Evolutionary conservation across 768 basidiomycete genomes (phyloP).

Genomic region (Russula brevipes): DNA sequence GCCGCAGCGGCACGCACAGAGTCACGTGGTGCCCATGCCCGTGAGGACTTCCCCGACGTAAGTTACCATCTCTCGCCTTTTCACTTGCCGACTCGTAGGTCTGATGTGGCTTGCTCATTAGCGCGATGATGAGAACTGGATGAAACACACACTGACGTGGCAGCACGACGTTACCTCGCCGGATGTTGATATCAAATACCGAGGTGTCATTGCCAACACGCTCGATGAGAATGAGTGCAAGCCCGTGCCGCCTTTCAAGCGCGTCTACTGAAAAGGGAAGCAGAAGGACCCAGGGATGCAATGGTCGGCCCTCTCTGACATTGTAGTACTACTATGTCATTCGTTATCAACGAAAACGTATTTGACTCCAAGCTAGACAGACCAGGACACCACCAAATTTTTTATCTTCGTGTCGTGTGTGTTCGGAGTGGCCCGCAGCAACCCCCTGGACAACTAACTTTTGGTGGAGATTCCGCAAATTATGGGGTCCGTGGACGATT

Average conservation of each 20-base stretch:
- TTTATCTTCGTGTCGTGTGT: not conserved
- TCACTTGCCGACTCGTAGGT: not conserved
- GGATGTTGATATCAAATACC: conserved; percentile 86
- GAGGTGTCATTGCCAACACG: conserved; percentile 76
- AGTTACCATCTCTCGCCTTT: conserved; percentile 25
- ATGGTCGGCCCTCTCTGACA: not conserved
- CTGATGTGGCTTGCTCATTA: conserved; percentile 29
- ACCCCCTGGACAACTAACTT: not conserved
- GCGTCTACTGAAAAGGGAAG: conserved; percentile 60
- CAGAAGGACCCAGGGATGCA: not conserved
- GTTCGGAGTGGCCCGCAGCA: not conserved
- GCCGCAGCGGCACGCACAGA: conserved; percentile 93
- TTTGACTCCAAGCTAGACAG: not conserved
- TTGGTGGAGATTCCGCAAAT: not conserved
- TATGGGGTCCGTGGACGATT: not conserved
- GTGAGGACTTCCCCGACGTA: conserved; percentile 96
- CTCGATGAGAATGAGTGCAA: conserved; percentile 97
- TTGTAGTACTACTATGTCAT: not conserved
- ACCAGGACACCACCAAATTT: not conserved
- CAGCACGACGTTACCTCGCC: conserved; percentile 71
- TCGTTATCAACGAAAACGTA: not conserved
- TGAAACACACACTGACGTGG: conserved; percentile 96
- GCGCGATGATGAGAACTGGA: conserved; percentile 93
- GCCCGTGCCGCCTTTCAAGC: conserved; percentile 95
- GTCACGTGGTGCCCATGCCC: conserved; percentile 96